Base-by-base conservation (phyloP, 2,329 filamentous ascomycete genomes). In the Epichloe aotearoae region DNA sequence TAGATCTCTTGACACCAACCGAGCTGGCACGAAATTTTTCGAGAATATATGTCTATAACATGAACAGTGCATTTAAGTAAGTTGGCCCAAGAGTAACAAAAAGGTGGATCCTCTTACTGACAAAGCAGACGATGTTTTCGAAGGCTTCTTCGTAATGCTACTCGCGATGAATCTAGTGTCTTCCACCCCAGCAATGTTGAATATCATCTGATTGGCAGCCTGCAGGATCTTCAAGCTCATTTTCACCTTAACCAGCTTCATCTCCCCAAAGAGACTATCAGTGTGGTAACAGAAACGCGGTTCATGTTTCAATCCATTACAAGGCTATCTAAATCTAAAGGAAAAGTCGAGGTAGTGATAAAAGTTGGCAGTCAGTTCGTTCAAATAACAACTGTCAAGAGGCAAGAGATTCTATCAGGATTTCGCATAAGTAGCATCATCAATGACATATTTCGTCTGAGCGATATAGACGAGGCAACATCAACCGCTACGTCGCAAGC, bases 281-380 rank as follows among this genome's bases (percentile, higher is more conserved):
- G 77, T 56, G 77, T 84, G 19, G 77, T 84, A 3, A 81, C 76
- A 2, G 82, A 86, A 58, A 80, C 79, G 6, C 73, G 80, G 56
- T 83, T 77, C 58, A 75, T 82, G 19, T 85, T 82, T 58, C 79
- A 84, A 53, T 76, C 79, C 3, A 77, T 84, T 50, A 84, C 76
- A 2, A 70, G 80, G 43, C 67, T 85, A 38, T 85, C 82, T 1
- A 83, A 83, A 58, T 82, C 80, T 2, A 83, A 82, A 57, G 82
- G 82, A n/a, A 81, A 82, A 58, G 81, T 84, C 36, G 82, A 85
- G 34, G 82, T 86, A 4, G 69, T 76, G 30, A 81, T 86, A 60
- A 84, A 83, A 62, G 76, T 86, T 20, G 82, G 82, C 39, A 82
- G 74, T 57, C 80, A 84, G 56, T 86, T 83, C 57, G 78, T 86